Conservation (phyloP, 2,329 filamentous ascomycete species). For the Fusarium austroafricanum region DNA sequence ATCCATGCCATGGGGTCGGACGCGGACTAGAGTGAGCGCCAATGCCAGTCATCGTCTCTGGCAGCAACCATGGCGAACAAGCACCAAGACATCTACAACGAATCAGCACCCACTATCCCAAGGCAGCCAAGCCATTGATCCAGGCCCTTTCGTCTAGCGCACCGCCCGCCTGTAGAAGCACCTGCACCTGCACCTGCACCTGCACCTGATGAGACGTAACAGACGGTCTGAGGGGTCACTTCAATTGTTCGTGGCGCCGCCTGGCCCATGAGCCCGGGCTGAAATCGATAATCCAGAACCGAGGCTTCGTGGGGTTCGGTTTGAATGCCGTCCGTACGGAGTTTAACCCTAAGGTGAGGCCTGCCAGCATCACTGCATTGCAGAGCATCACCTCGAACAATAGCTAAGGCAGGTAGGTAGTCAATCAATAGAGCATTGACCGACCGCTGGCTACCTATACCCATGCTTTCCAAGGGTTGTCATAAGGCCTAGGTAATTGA, state of each 20-base stretch:
- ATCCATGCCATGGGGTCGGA: conserved; percentile 36
- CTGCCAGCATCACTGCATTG: conserved; percentile 23
- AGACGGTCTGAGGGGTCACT: conserved; percentile 22
- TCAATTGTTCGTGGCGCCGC: conserved; percentile 20
- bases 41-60: conserved; percentile 48
- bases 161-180: conserved; percentile 16
- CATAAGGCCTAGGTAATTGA: not conserved
- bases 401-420: no score
- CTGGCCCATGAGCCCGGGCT: conserved; percentile 12
- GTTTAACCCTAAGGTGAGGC: conserved; percentile 12
- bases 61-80: conserved; percentile 38
- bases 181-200: conserved; percentile 30
- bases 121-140: conserved; percentile 27
- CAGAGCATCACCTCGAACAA: not conserved
- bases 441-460: conserved; percentile 1
- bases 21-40: conserved; percentile 45
- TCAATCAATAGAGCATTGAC: not conserved
- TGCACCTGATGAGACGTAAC: conserved; percentile 33
- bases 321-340: conserved; percentile 2
- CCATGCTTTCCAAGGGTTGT: not conserved
- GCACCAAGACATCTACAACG: conserved; percentile 7
- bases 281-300: conserved; percentile 12
- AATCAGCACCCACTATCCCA: conserved; percentile 12
- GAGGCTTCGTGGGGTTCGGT: conserved; percentile 22
- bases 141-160: conserved; percentile 23